These are phyloP conservation scores for Phytophthora fragariae DNA, from an alignment of 352 stramenopile species.

Conservation along the genomic window DNA sequence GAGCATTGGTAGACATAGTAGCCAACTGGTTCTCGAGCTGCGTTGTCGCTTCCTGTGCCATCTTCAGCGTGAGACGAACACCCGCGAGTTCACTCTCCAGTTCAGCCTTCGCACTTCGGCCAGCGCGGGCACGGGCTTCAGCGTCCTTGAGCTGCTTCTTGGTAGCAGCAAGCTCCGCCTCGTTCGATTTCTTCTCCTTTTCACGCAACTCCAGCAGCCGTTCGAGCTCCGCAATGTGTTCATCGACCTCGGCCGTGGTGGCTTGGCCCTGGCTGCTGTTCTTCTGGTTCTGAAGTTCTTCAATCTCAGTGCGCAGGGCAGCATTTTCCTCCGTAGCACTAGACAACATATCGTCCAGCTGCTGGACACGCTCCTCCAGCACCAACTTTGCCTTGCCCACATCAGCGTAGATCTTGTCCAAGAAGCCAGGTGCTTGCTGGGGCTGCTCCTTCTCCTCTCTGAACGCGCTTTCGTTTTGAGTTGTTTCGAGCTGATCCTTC, in stretches of 20 bases:
- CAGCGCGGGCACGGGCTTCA: conserved; percentile 18
- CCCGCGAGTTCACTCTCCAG: conserved; percentile 36
- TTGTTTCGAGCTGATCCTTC: conserved; percentile 38
- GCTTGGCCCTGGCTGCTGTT: conserved; percentile 13
- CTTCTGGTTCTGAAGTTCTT: conserved; percentile 34
- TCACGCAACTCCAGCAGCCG: conserved; percentile 33
- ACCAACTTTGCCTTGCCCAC: conserved; percentile 81
- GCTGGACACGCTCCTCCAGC: conserved; percentile 75
- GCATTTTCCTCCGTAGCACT: conserved; percentile 62
- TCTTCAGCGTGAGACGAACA: conserved; percentile 39
- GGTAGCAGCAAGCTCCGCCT: conserved; percentile 23
- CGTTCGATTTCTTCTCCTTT: conserved; percentile 27
- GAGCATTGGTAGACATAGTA: conserved; percentile 25
- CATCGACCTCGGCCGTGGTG: conserved; percentile 20
- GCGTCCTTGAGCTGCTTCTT: conserved; percentile 44
- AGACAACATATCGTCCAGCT: conserved; percentile 56
- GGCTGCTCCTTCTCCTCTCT: conserved; percentile 27
- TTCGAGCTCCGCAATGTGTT: conserved; percentile 30
- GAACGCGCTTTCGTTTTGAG: conserved; percentile 19
- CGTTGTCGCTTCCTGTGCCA: conserved; percentile 37
- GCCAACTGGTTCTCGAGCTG: conserved; percentile 60
- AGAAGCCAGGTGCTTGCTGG: conserved; percentile 47
- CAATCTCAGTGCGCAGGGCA: conserved; percentile 48
- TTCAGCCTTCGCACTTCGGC: conserved; percentile 14
- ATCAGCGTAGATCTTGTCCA: conserved; percentile 86